Evolutionary conservation across 345 rosid species (phyloP).

Genomic region (Eucalyptus melliodora): DNA sequence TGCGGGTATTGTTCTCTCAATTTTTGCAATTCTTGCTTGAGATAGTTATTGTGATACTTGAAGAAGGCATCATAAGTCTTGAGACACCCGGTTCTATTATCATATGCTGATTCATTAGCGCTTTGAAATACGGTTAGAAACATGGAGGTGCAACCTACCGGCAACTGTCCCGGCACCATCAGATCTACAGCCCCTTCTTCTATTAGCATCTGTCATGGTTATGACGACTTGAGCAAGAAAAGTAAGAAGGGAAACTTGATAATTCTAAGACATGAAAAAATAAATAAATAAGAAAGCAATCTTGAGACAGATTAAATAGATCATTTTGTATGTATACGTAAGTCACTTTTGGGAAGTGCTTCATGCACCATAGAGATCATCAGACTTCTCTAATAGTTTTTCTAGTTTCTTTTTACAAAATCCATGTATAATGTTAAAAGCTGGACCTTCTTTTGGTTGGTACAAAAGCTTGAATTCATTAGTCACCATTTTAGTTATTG

Average conservation of each 20-base stretch:
- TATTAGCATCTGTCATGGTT: conserved; percentile 25
- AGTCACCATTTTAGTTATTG: neutral
- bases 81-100: conserved; percentile 34
- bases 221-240: neutral
- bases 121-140: conserved; percentile 33
- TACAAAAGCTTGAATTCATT: neutral
- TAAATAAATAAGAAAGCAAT: neutral
- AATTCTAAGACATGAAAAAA: neutral
- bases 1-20: conserved; percentile 35
- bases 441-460: neutral
- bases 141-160: conserved; percentile 58
- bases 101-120: conserved; percentile 17
- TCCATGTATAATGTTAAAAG: neutral
- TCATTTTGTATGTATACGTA: neutral
- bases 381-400: neutral
- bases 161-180: conserved; percentile 56
- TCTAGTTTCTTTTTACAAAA: neutral
- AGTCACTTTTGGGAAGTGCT: neutral
- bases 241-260: neutral
- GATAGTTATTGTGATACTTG: conserved; percentile 31
- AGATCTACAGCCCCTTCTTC: conserved; percentile 58
- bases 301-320: neutral
- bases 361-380: neutral
- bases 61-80: conserved; percentile 28
- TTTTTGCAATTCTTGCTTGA: conserved; percentile 15